Conservation (phyloP, 192 early-diverging fungal genomes). For the Rhizophlyctis rosea region DNA sequence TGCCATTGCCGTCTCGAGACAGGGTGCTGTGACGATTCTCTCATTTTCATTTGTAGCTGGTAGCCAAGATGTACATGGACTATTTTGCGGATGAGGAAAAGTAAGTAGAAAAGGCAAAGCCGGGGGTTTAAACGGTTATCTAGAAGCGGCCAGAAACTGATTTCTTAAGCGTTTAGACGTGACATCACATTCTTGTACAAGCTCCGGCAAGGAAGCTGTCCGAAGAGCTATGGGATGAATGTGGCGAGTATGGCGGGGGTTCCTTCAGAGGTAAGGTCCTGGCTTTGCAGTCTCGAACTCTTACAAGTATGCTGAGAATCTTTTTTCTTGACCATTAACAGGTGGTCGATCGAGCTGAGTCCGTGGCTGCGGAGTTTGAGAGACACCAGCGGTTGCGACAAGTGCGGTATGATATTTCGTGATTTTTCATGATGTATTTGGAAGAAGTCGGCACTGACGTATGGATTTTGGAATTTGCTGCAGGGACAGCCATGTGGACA, state of each 20-base stretch:
- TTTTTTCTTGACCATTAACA: not conserved
- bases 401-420: not conserved
- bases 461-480: no score
- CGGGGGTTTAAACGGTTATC: no score
- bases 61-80: conserved; percentile 84
- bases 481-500: not conserved
- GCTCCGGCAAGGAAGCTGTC: conserved; percentile 76
- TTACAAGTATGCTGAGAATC: not conserved
- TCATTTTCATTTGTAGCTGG: conserved; percentile 28
- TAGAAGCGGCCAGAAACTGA: no score
- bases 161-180: no score
- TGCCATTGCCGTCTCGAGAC: no score
- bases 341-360: not conserved
- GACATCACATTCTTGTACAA: conserved; percentile 97
- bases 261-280: conserved; percentile 35
- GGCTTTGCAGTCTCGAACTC: not conserved
- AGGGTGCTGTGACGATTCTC: no score
- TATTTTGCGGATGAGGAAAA: conserved; percentile 67
- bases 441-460: not conserved
- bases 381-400: not conserved
- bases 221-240: conserved; percentile 97
- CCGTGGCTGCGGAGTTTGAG: not conserved
- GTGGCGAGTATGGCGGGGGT: conserved; percentile 97
- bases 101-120: conserved; percentile 21
- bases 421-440: not conserved